Base-by-base conservation (phyloP, 768 basidiomycete species). In the Dendrothele bispora region DNA sequence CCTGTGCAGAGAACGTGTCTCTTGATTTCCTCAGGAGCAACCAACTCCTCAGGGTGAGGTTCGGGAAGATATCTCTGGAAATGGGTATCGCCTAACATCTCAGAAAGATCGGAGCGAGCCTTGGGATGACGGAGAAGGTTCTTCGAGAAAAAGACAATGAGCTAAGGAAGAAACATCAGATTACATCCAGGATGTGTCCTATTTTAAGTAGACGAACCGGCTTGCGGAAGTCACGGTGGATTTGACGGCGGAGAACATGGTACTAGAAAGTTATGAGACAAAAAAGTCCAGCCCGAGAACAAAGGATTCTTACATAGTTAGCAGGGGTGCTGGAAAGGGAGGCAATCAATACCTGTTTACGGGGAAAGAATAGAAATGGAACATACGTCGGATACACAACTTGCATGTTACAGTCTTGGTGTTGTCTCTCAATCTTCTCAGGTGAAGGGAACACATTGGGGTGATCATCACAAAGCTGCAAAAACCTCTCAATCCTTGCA, bases 321-420 rank as follows among this genome's bases (percentile, higher is more conserved):
- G 94, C 89, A 7, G 97, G 95, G 1, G 95, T 95, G 21, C 89
- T 91, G 52, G 4, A 42, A 5, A n/a, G 22, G 49, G 36, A 28
- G 3, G 44, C 39, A 25, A 35, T 50, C 12, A 51, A 45, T 55
- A 54, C 59, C 45, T 43, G 18, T 37, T 44, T 5, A n/a, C 37
- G 0, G 5, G 29, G 35, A 35, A 14, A 21, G 35, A 39, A 30
- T 21, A 22, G 24, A 12, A 49, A 47, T 24, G 2, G 25, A 29
- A 77, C 87, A 67, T 62, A 90, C 87, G 94, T 94, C 4, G 94
- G 91, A 70, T 98, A 98, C 24, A 95, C 92, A 55, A 99, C 88
- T 71, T 98, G 97, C 91, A 98, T 92, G 65, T 98, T 99, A 70
- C 95, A 97, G 65, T 99, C 97, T 72, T 99, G 97, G 62, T 98